A percentile compares a stretch with the other conserved stretches of the same genome.
phyloP scores from a whole-genome alignment of 2,329 filamentous ascomycete species.

The Fusarium burgessii region DNA sequence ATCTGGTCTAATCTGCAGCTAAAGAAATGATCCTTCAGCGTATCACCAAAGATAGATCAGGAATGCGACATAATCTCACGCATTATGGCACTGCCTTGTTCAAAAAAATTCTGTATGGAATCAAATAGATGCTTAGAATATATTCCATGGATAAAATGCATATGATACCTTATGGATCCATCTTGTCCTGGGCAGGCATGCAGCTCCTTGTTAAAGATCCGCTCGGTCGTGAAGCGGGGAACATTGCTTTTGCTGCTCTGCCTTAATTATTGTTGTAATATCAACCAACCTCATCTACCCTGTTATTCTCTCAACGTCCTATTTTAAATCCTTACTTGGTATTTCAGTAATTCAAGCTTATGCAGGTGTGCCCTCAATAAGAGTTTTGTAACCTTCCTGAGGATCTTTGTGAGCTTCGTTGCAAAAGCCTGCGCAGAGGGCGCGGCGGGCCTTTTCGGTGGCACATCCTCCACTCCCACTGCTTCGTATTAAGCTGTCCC shows the following conservation, averaged over 20 bases:
- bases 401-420: conserved; percentile 96
- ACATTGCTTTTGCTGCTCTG: conserved; percentile 1
- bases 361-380: conserved; percentile 94
- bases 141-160: too few relatives aligned
- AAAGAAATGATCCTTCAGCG: neutral
- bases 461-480: conserved; percentile 69
- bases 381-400: conserved; percentile 96
- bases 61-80: neutral
- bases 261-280: too few relatives aligned
- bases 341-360: too few relatives aligned
- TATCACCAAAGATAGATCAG: conserved; percentile 7
- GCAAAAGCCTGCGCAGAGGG: conserved; percentile 92
- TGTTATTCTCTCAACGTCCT: too few relatives aligned
- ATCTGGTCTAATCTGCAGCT: conserved; percentile 12
- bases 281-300: too few relatives aligned
- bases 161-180: neutral
- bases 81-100: neutral
- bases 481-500: too few relatives aligned
- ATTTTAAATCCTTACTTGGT: too few relatives aligned
- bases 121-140: neutral
- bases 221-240: conserved; percentile 6
- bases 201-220: conserved; percentile 8
- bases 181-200: neutral
- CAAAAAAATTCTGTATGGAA: neutral
- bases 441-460: conserved; percentile 87